phyloP scores from a whole-genome alignment of 2,329 filamentous ascomycete genomes.

The Penicillium expansum region DNA sequence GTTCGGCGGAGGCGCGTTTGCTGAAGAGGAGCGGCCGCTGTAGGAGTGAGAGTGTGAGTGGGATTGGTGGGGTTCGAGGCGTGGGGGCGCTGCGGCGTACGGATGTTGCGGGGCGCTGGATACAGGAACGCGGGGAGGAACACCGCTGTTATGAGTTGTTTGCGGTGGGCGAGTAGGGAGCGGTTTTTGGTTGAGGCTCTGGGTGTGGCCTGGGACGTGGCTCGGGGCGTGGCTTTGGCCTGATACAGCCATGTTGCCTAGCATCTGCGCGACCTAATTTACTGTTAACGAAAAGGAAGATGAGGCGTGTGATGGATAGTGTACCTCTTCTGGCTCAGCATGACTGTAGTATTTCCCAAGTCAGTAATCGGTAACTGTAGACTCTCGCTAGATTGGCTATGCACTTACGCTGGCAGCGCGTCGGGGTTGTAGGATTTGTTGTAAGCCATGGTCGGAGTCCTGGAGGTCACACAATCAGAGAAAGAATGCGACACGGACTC shows the following conservation, averaged over 20 bases:
- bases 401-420: conserved; percentile 79
- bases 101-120: conserved; percentile 22
- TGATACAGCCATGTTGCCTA: conserved; percentile 37
- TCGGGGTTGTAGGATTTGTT: conserved; percentile 91
- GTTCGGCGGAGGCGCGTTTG: conserved; percentile 13
- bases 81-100: conserved; percentile 20
- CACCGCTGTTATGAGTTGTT: conserved; percentile 18
- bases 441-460: conserved; percentile 71
- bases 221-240: conserved; percentile 17
- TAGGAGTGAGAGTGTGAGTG: conserved; percentile 17
- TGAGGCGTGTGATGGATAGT: neutral
- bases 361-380: conserved; percentile 22
- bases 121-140: conserved; percentile 29
- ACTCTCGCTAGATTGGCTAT: neutral
- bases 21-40: conserved; percentile 20
- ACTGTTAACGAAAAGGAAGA: neutral
- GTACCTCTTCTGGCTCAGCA: conserved; percentile 70
- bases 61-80: conserved; percentile 14
- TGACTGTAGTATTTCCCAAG: conserved; percentile 51
- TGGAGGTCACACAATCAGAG: conserved; percentile 24
- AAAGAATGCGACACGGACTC: conserved; percentile 1
- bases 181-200: conserved; percentile 25
- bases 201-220: conserved; percentile 20
- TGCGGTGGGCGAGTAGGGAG: conserved; percentile 26
- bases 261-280: conserved; percentile 46